Evolutionary conservation across 257 asterid species (phyloP), one percentile per base, ranked within the genome.

Genomic region (Fraxinus quadrangulata): DNA sequence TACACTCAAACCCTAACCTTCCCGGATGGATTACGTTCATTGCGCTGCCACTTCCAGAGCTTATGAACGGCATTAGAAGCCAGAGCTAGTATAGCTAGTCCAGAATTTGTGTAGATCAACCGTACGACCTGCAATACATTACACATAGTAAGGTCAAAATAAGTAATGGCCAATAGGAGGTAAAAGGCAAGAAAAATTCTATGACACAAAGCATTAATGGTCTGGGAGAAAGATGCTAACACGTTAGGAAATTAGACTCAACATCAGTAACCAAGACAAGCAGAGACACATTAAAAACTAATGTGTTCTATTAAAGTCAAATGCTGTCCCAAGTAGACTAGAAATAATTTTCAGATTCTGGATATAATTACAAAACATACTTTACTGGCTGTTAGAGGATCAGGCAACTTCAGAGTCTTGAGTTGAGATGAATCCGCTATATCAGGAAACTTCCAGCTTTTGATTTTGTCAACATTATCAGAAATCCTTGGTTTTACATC

Each of bases 1-100:
- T 19, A 12, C 6, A 78, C 21, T 23, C 40, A 30, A 51, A 78
- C 31, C 71, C 78, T 66, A 72, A 92, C 99, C 97, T 91, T 95
- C 77, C 93, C 99, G 68, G 92, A 83, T 49, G 97, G 94, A 82
- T 93, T 93, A 10, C 97, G 96, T 56, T 95, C 99, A 87, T 87
- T 91, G 51, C 97, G 94, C 77, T 85, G 96, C 99, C 99, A 95
- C 83, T 93, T 95, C 99, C 99, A 95, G 80, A 95, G 91, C 93
- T 91, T 92, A 79, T 95, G 99, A 80, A 89, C 89, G 75, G 96
- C 97, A 87, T 95, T 95, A 67, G 98, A 85, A 73, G 93, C 93
- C 71, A 95, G 82, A 1, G 99, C 99, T 76, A 95, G 87, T 45
- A 95, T 71, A 78, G 94, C 96, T 77, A 87, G 85, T 59, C 99